Conservation (phyloP, 2,329 filamentous ascomycete genomes). For the Simplicillium sp. region DNA sequence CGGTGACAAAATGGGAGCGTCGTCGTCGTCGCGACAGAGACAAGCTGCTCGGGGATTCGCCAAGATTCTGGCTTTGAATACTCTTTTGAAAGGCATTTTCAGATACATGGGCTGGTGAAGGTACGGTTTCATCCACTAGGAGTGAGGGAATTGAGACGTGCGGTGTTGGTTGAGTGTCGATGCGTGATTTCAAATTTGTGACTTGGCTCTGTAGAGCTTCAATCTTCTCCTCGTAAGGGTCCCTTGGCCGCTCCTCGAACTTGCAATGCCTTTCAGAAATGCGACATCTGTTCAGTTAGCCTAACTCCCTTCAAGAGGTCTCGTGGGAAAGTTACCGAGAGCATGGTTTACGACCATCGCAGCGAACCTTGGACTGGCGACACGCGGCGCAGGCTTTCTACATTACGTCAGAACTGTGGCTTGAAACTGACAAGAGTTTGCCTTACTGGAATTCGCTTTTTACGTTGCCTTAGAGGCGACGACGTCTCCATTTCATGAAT, state of each 20-base stretch:
- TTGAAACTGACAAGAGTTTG: no score
- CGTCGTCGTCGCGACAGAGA: neutral
- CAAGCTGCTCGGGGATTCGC: neutral
- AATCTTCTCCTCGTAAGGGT: conserved; percentile 12
- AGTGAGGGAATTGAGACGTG: neutral
- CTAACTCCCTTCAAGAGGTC: neutral
- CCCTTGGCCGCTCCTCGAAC: conserved; percentile 13
- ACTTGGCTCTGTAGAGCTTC: conserved; percentile 5
- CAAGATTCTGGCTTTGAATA: neutral
- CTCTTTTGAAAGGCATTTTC: conserved; percentile 8
- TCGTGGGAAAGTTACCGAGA: conserved; percentile 10
- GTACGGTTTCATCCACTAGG: neutral
- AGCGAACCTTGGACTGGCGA: conserved; percentile 16
- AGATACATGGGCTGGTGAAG: neutral
- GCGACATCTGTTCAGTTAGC: conserved; percentile 11
- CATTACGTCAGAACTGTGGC: neutral
- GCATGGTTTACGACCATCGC: conserved; percentile 15
- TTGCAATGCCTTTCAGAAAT: conserved; percentile 12
- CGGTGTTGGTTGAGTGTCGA: neutral
- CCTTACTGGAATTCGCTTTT: conserved; percentile 3
- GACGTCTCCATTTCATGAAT: no score
- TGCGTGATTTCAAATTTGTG: neutral
- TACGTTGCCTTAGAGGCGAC: neutral
- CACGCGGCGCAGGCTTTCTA: conserved; percentile 17
- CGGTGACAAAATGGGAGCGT: conserved; percentile 10